Evolutionary conservation across 2,329 filamentous ascomycete genomes (phyloP).

Genomic region (Microdochium trichocladiopsis): DNA sequence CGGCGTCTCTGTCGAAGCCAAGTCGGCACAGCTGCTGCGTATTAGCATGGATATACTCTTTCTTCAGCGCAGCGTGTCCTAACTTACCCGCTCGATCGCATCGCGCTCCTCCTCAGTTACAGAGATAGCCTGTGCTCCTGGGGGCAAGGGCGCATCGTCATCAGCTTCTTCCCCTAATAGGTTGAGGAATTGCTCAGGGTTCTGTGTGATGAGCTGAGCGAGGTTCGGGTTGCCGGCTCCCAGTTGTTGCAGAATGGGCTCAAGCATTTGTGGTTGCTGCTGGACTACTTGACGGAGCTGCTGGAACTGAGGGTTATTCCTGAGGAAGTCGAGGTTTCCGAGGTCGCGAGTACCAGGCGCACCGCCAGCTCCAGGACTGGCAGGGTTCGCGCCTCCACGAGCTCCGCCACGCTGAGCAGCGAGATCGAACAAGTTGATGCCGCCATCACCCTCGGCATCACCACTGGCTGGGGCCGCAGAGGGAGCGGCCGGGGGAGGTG

Average conservation of each 20-base stretch:
- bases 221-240: slow-evolving; percentile 92
- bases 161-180: slow-evolving; percentile 83
- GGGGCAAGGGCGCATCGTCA: slow-evolving; percentile 76
- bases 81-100: slow-evolving; percentile 84
- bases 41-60: slow-evolving; percentile 4
- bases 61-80: slow-evolving; percentile 3
- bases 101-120: slow-evolving; percentile 96
- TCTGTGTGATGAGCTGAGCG: slow-evolving; percentile 82
- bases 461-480: slow-evolving; percentile 31
- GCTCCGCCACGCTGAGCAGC: slow-evolving; percentile 66
- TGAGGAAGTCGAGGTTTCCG: slow-evolving; percentile 84
- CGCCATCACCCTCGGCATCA: slow-evolving; percentile 53
- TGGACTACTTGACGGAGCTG: slow-evolving; percentile 95
- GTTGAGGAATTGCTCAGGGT: slow-evolving; percentile 89
- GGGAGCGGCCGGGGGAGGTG: slow-evolving; percentile 32
- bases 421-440: slow-evolving; percentile 86
- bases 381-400: slow-evolving; percentile 26
- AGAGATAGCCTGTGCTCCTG: slow-evolving; percentile 80
- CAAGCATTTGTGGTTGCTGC: slow-evolving; percentile 96
- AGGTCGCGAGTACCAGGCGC: slow-evolving; percentile 39
- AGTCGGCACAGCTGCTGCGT: slow-evolving; percentile 70
- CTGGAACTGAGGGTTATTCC: slow-evolving; percentile 95
- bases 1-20: slow-evolving; percentile 86
- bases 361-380: slow-evolving; percentile 31
- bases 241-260: slow-evolving; percentile 94